Base-by-base conservation (phyloP, 176 grass and related monocot species). In the Chloris gayana region DNA sequence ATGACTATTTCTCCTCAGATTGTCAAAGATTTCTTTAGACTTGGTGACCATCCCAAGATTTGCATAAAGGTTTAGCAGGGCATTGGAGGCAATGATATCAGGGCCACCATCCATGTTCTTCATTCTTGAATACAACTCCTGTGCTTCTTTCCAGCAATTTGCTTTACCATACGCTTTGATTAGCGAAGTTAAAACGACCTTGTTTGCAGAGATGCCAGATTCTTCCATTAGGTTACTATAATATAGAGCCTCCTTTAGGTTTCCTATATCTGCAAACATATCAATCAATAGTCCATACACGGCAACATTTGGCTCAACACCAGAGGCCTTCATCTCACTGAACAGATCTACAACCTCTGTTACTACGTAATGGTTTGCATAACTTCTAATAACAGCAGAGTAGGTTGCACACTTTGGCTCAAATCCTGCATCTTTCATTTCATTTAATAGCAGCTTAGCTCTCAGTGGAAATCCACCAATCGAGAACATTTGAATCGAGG, bases 401-500 rank as follows among this genome's bases (percentile, higher is more conserved):
- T 91, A 88, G 44, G 92, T 94, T 80, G 84, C 83, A 26, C 92
- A 91, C 26, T 79, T 83, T 30, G 88, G 83, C 65, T 86, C 74
- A 85, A 91, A 91, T 12, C 92, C 86, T 46, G 76, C 84, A 56
- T 84, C 67, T 75, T 82, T 91, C 92, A 94, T 91, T 86, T 85
- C 87, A 42, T 7, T 22, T 49, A 94, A 69, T 27, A 88, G 26
- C 31, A 91, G 87, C 67, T 82, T 84, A 66, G 92, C 88, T 71
- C 61, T 86, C 22, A 78, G 86, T 14, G 76, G 86, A 72, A 81
- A 94, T 71, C 89, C 72, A 75, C 86, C 86, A 72, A 38, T 45
- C 59, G 88, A 81, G 74, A 94, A 90, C 92, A 94, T 94, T 49
- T 94, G 92, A 94, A 91, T 88, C 64, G 83, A 80, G 34, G 92